Evolutionary conservation across 495 filamentous ascomycete species (phyloP), one percentile per base, ranked within the genome.

Genomic region (Xylona heveae): DNA sequence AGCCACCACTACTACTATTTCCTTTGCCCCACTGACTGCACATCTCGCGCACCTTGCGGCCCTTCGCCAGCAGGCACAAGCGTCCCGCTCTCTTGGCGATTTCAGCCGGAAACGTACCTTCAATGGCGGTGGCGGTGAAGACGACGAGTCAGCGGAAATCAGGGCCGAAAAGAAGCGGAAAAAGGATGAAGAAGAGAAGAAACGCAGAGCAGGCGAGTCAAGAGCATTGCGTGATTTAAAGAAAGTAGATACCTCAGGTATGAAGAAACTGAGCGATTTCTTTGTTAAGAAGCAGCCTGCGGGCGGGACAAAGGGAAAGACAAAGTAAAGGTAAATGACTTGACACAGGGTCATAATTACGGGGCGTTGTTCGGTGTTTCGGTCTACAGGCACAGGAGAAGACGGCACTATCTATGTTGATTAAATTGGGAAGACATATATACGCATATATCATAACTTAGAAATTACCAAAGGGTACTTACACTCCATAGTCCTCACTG

Each of bases 221-320:
- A 59, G 66, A 13, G 83, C 65, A 0, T 68, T 92, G 1, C 70
- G 64, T 42, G 62, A 84, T 24, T 45, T 99, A 43, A 75, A 74
- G 48, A 95, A 94, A 56, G 85, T 78, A 9, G 76, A 93, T 48
- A 81, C 71, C 0, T 67, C 45, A 10, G 90, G 88, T 17, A 99
- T 99, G 88, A 81, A 78, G 62, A 95, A 93, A 61, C 66, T 97
- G 71, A 93, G 81, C 41, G 66, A 73, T 38, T 97, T 95, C 50
- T 97, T 97, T 49, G 65, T 62, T 23, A 93, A 84, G 57, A 72
- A 68, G 37, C n/a, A n/a, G n/a, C n/a, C n/a, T n/a, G n/a, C 40
- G 38, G 31, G 27, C 38, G 15, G 24, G 25, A 29, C n/a, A n/a
- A n/a, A n/a, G n/a, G n/a, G n/a, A n/a, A n/a, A n/a, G n/a, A n/a